Conservation (phyloP, 2,329 filamentous ascomycete genomes). For the Claviceps quebecensis region DNA sequence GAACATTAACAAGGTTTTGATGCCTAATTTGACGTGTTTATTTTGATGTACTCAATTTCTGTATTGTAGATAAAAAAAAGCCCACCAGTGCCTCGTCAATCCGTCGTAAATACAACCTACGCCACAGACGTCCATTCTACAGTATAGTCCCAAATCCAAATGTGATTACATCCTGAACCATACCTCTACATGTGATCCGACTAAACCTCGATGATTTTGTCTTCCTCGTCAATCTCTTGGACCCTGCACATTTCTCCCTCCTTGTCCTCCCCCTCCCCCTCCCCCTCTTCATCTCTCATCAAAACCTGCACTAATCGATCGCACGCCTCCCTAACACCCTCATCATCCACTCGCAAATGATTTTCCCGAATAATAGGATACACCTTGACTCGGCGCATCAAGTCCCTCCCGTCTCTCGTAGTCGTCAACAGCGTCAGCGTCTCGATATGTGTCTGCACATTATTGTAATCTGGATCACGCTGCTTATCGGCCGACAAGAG, state of each 20-base stretch:
- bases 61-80: too few species aligned
- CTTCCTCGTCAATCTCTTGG: slow-evolving; percentile 37
- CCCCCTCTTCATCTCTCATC: slow-evolving; percentile 59
- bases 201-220: slow-evolving; percentile 41
- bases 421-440: slow-evolving; percentile 74
- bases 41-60: too few species aligned
- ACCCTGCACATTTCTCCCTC: slow-evolving; percentile 19
- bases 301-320: slow-evolving; percentile 83
- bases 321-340: slow-evolving; percentile 68
- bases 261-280: slow-evolving; percentile 29
- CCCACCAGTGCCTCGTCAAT: background rate
- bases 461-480: slow-evolving; percentile 61
- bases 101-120: background rate
- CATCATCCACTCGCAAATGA: slow-evolving; percentile 64
- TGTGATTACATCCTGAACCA: background rate
- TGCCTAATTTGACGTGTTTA: too few species aligned
- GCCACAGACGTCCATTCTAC: background rate
- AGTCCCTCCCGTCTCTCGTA: slow-evolving; percentile 59
- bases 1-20: background rate
- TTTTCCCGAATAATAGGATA: slow-evolving; percentile 84
- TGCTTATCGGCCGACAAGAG: slow-evolving; percentile 80
- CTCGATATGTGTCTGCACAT: slow-evolving; percentile 79
- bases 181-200: background rate
- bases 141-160: background rate
- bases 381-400: slow-evolving; percentile 62